Base-by-base conservation (phyloP, 169 alveolate species). In the Pseudocohnilembus persalinus region DNA sequence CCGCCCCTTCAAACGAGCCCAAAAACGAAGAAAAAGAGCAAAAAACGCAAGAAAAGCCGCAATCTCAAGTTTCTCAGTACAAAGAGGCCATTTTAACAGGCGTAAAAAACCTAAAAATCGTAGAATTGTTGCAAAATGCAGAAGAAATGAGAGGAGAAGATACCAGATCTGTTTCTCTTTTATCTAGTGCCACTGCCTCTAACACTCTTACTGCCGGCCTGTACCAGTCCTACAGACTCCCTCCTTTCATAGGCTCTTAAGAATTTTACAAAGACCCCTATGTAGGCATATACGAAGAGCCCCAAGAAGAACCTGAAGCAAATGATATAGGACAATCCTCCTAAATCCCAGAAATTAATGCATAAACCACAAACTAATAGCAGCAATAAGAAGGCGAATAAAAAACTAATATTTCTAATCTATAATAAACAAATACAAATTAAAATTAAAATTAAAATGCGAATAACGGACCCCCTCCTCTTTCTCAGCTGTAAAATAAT, bases 61-160 rank as follows among this genome's bases (percentile, higher is more conserved):
- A 31, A 77, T 27, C 33, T 72, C 26, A 77, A 77, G 63, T 77
- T 25, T 64, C 34, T 26, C 33, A 33, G 33, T 77, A 33, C 31
- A 31, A 33, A 32, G 15, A 31, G 0, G 82, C 82, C 4, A 33
- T 77, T 34, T 77, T 31, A 33, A 33, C 20, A 16, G 82, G 82
- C 1, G 0, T 77, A 72, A 72, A 77, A 33, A 68, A 63, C 26
- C 33, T 77, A n/a, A 77, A 77, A 27, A 77, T 77, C 33, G 72
- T 31, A 0, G 82, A 68, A 33, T 28, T 33, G 28, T 31, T 33
- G 30, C 33, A 77, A 33, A 49, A 49, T 49, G 26, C 4, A 20
- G 68, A 49, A 49, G 26, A 11, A 49, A 49, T 11, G 20, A 20
- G 68, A 49, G 68, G 20, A 11, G 68, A 20, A 49, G 68, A 49